Percentiles rank a stretch among this genome's conserved stretches.
phyloP scores from a whole-genome alignment of 2,329 filamentous ascomycete genomes.

The Cytospora piceae region DNA sequence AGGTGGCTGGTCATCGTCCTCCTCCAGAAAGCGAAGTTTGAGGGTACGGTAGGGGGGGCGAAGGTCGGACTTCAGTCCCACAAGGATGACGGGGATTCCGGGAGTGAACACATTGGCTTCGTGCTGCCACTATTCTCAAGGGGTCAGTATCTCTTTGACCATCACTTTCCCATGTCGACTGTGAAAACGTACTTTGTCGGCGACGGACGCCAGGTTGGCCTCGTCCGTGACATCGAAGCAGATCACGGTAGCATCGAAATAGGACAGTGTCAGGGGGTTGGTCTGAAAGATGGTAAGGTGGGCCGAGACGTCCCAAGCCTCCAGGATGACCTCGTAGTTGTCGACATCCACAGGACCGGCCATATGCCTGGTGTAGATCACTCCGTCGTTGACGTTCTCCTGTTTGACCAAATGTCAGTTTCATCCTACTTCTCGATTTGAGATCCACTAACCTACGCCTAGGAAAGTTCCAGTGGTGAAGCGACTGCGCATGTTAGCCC shows the following conservation, averaged over 20 bases:
- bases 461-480: background rate
- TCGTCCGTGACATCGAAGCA: slow-evolving; percentile 42
- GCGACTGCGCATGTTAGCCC: slow-evolving; percentile 2
- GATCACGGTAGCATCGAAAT: slow-evolving; percentile 43
- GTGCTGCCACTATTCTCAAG: slow-evolving; percentile 34
- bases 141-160: slow-evolving; percentile 15
- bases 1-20: slow-evolving; percentile 29
- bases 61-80: slow-evolving; percentile 75
- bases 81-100: slow-evolving; percentile 68
- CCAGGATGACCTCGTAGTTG: slow-evolving; percentile 22
- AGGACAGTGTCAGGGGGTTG: slow-evolving; percentile 30
- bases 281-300: slow-evolving; percentile 21
- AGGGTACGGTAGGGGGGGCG: slow-evolving; percentile 43
- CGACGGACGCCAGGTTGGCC: slow-evolving; percentile 36
- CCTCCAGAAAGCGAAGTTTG: slow-evolving; percentile 34
- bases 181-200: slow-evolving; percentile 35
- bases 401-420: background rate
- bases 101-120: slow-evolving; percentile 32
- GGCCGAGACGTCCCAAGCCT: slow-evolving; percentile 38
- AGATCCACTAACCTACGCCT: background rate
- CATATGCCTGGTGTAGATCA: background rate
- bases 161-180: background rate
- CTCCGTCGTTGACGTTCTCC: background rate
- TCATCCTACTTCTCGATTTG: background rate
- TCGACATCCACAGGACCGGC: slow-evolving; percentile 14